These are phyloP conservation scores for Plantago ovata DNA, from an alignment of 257 asterid species.

Conservation along the genomic window DNA sequence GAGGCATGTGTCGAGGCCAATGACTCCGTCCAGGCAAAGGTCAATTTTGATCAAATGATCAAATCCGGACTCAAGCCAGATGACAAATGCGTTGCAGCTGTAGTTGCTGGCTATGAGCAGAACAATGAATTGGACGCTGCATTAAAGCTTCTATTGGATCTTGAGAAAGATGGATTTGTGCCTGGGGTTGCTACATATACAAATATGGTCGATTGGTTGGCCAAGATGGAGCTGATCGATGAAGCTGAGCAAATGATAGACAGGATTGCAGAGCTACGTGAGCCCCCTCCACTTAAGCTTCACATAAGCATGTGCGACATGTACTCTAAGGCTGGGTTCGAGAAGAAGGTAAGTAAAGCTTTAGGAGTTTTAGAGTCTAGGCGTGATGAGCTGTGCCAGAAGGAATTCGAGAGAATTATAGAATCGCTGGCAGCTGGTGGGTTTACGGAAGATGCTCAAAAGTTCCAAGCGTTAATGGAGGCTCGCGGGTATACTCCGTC, in stretches of 20 bases:
- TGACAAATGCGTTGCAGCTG: constrained; percentile 62
- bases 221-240: constrained; percentile 57
- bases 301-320: constrained; percentile 76
- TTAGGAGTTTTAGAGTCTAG: constrained; percentile 78
- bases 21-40: constrained; percentile 36
- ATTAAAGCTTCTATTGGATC: constrained; percentile 53
- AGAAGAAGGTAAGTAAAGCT: constrained; percentile 80
- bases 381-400: constrained; percentile 46
- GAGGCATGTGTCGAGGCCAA: constrained; percentile 51
- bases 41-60: constrained; percentile 45
- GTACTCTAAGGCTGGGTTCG: constrained; percentile 53
- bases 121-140: constrained; percentile 54
- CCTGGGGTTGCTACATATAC: constrained; percentile 73
- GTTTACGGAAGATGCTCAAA: constrained; percentile 19
- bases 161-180: constrained; percentile 66
- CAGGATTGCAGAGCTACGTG: constrained; percentile 63
- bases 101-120: constrained; percentile 62
- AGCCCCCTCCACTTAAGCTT: constrained; percentile 67
- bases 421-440: constrained; percentile 51
- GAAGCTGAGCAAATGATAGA: constrained; percentile 80
- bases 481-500: not conserved
- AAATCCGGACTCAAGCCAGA: constrained; percentile 72
- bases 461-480: not conserved
- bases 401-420: constrained; percentile 62
- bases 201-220: constrained; percentile 73